Evolutionary conservation across 169 alveolate genomes (phyloP).

Genomic region (Cryptosporidium tyzzeri): DNA sequence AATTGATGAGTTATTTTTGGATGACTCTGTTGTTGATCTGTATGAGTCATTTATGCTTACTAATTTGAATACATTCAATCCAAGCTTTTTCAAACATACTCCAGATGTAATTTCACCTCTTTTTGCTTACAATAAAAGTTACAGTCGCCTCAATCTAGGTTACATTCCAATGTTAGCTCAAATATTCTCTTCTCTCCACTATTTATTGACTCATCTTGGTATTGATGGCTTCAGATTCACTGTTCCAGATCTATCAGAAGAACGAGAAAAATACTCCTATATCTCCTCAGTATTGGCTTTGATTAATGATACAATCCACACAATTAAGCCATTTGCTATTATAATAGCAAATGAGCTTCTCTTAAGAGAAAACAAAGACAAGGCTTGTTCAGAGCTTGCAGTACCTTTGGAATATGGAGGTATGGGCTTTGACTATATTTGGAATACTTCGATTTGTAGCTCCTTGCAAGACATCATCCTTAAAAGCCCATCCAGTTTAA

Average conservation of each 20-base stretch:
- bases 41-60: slow-evolving; percentile 65
- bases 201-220: slow-evolving; percentile 49
- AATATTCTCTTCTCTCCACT: slow-evolving; percentile 40
- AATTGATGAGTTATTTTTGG: slow-evolving; percentile 37
- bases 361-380: slow-evolving; percentile 22
- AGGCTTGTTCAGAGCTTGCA: slow-evolving; percentile 57
- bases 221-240: slow-evolving; percentile 70
- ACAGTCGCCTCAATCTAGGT: slow-evolving; percentile 34
- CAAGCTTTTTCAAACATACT: slow-evolving; percentile 58
- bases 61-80: slow-evolving; percentile 43
- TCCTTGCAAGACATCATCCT: slow-evolving; percentile 36
- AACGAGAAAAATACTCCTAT: slow-evolving; percentile 29
- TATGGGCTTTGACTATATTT: slow-evolving; percentile 63
- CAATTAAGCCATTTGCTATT: slow-evolving; percentile 62
- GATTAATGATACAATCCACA: slow-evolving; percentile 46
- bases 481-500: slow-evolving; percentile 19
- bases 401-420: slow-evolving; percentile 69
- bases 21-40: slow-evolving; percentile 46
- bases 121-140: slow-evolving; percentile 26
- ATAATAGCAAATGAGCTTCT: slow-evolving; percentile 57
- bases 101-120: slow-evolving; percentile 58
- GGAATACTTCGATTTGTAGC: slow-evolving; percentile 36
- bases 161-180: slow-evolving; percentile 62
- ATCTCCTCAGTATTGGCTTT: slow-evolving; percentile 29
- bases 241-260: slow-evolving; percentile 46